Percentiles rank a stretch among this genome's conserved stretches.
These are phyloP conservation scores for Claviceps digitariae DNA, from an alignment of 2,329 filamentous ascomycete genomes.

Conservation along the genomic window DNA sequence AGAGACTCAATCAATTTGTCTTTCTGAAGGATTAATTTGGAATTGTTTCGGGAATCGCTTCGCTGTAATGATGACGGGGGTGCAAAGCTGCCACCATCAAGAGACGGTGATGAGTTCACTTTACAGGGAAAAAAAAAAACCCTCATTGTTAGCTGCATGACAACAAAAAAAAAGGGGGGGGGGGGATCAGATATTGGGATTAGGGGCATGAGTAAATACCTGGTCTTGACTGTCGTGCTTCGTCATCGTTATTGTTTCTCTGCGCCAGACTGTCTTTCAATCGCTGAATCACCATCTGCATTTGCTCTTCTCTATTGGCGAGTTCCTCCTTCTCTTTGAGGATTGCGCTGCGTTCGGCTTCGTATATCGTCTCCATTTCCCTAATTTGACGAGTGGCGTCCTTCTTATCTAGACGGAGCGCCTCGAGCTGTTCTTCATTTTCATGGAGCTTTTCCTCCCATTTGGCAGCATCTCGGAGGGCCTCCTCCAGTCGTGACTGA, in stretches of 20 bases:
- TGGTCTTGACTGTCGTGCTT: constrained; percentile 43
- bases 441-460: constrained; percentile 83
- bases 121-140: constrained; percentile 6
- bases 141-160: constrained; percentile 10
- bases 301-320: constrained; percentile 70
- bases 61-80: constrained; percentile 73
- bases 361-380: constrained; percentile 86
- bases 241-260: constrained; percentile 47
- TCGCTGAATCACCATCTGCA: constrained; percentile 79
- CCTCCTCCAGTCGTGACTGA: constrained; percentile 75
- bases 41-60: constrained; percentile 80
- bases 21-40: constrained; percentile 83
- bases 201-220: constrained; percentile 27
- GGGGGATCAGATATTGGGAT: background rate
- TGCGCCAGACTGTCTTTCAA: constrained; percentile 81
- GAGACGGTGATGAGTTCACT: constrained; percentile 48
- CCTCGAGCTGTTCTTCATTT: constrained; percentile 69
- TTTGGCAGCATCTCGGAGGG: constrained; percentile 67
- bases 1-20: constrained; percentile 92
- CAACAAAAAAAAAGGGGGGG: background rate
- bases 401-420: constrained; percentile 70
- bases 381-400: constrained; percentile 72
- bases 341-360: constrained; percentile 75
- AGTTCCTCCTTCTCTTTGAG: constrained; percentile 89
- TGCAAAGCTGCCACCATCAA: constrained; percentile 70